Evolutionary conservation across 441 rosid species (phyloP), one percentile per base, ranked within the genome.

Genomic region (Pelargonium cotyledonis): DNA sequence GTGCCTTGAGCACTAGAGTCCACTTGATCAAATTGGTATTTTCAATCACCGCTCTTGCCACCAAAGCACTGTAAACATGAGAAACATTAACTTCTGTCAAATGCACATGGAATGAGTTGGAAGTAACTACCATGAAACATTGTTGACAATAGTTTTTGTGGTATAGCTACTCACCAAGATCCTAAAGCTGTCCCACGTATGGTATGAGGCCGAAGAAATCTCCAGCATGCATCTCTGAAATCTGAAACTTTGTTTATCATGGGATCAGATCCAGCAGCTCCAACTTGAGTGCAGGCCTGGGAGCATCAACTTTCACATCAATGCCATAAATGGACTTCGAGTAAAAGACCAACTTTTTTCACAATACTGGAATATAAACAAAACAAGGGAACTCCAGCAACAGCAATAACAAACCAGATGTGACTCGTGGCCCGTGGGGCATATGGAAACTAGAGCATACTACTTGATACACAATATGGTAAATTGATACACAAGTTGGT

Each of bases 181-280:
- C 96, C 98, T 73, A 93, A 78, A 74, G 89, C 84, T 21, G 97
- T 91, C 80, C 98, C 98, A 3, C 97, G 89, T 67, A 93, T 93
- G 1, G 98, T 93, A 73, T 93, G 98, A 8, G 98, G 98, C 81
- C 98, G 86, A 44, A 93, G 81, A 80, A 93, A 93, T 84, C 98
- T 88, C 97, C 98, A 93, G 82, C 89, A 91, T 10, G 97, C 96
- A 77, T 91, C 88, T 81, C 78, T 87, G 75, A 94, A 89, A 62
- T 69, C 76, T 23, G 88, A 80, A 74, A 85, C 55, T 79, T 79
- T 85, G 74, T 79, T 83, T 44, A 79, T 62, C 55, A 89, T 14
- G 9, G 95, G 89, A 79, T 91, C 93, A 73, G 96, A 83, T 47
- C 87, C 97, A 75, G 92, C 84, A 70, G 92, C 90, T 81, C 88